Percentiles rank a stretch among this genome's conserved stretches.
These are phyloP conservation scores for Cryphonectria japonica DNA, from an alignment of 2,329 filamentous ascomycete species.

Conservation along the genomic window DNA sequence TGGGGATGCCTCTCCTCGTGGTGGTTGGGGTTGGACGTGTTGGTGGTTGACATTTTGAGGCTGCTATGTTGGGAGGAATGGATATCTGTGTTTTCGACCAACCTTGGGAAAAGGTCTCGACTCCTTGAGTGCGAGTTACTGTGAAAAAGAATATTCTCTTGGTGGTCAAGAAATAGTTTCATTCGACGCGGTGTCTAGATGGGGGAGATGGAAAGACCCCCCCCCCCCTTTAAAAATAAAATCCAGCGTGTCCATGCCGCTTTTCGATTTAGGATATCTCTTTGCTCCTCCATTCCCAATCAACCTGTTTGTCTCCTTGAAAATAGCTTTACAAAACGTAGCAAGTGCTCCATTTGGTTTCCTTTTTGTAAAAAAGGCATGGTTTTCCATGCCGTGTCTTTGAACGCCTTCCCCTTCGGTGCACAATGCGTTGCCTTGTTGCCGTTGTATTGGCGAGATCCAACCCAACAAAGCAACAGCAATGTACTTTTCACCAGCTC, in stretches of 20 bases:
- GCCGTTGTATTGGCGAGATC: neutral
- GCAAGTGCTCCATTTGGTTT: neutral
- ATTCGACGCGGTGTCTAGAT: neutral
- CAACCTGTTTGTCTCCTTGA: neutral
- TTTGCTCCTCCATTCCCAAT: neutral
- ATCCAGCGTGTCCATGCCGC: neutral
- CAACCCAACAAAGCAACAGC: slow-evolving; percentile 5
- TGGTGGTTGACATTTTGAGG: neutral
- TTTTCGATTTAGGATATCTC: neutral
- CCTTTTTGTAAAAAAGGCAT: neutral
- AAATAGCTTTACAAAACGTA: neutral
- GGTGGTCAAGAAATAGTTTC: too few species aligned
- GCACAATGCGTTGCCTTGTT: slow-evolving; percentile 13
- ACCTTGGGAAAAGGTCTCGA: too few species aligned
- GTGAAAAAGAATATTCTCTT: too few species aligned
- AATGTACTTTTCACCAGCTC: neutral
- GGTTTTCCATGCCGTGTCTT: slow-evolving; percentile 1
- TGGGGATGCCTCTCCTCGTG: slow-evolving; percentile 5
- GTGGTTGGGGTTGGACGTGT: neutral
- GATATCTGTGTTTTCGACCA: too few species aligned
- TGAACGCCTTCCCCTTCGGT: neutral
- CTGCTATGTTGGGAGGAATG: too few species aligned
- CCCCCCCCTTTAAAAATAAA: neutral
- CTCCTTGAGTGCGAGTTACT: too few species aligned
- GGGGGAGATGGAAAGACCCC: neutral